Evolutionary conservation across 768 basidiomycete species (phyloP), one percentile per base, ranked within the genome.

Genomic region (Tylopilus felleus): DNA sequence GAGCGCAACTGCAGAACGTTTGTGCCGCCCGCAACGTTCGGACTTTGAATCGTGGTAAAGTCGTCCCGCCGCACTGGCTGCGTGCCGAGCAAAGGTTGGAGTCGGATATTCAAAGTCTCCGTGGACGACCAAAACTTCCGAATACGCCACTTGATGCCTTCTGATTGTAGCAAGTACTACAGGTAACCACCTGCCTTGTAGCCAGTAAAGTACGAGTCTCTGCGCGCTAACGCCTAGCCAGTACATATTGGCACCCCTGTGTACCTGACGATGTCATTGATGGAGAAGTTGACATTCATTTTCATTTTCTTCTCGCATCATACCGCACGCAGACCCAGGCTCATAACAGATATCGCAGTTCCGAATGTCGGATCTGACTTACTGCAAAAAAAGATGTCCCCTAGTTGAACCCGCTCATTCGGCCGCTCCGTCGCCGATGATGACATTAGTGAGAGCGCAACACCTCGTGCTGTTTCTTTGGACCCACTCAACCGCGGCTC

Each of bases 381-480:
- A n/a, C 25, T 25, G 31, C 25, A 40, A 28, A 29, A 17, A 21
- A 25, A 42, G 17, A 46, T n/a, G 21, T 39, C 42, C 51, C 21
- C 13, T 40, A 22, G 22, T 40, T 21, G 17, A 8, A 22, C 14
- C 61, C 62, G 36, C 45, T 52, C 47, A 44, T 42, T 49, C 35
- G 5, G 29, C 50, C 22, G 43, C 25, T 40, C 36, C 35, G 14
- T 51, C 47, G 41, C 25, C 39, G 39, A 40, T 40, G 21, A 21
- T 40, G 7, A 13, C 19, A 22, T 22, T 38, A 42, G 27, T 40
- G 42, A 49, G 46, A 48, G 23, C 29, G 31, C 27, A 35, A n/a
- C 35, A 23, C 25, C 38, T 27, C 12, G 41, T 43, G 17, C 22
- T 36, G 27, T 27, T 39, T 29, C 19, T 27, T 36, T 35, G 17